These are phyloP conservation scores for Cordyceps farinosa DNA, from an alignment of 2,329 filamentous ascomycete species.

Conservation along the genomic window DNA sequence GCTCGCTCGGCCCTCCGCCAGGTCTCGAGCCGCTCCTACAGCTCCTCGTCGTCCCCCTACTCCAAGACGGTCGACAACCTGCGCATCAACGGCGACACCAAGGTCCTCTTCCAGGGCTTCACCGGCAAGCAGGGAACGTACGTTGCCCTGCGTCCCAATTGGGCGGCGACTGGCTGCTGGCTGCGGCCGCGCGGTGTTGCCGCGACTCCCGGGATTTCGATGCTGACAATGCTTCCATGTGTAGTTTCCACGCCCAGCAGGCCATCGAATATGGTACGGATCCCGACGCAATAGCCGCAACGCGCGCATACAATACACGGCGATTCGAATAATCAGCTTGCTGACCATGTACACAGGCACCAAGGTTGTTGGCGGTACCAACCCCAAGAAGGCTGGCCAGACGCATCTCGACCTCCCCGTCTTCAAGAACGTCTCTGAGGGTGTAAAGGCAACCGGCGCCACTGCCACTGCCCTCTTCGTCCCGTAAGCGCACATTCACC, in stretches of 20 bases:
- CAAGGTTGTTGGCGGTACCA: slow-evolving; percentile 95
- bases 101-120: slow-evolving; percentile 95
- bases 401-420: slow-evolving; percentile 89
- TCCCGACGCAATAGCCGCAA: neutral
- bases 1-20: slow-evolving; percentile 66
- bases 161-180: neutral
- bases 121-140: slow-evolving; percentile 95
- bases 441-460: slow-evolving; percentile 84
- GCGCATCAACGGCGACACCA: slow-evolving; percentile 87
- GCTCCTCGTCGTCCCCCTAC: slow-evolving; percentile 67
- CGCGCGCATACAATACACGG: neutral
- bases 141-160: slow-evolving; percentile 35
- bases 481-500: slow-evolving; percentile 56
- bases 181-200: neutral
- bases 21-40: slow-evolving; percentile 66
- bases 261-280: slow-evolving; percentile 93
- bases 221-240: neutral
- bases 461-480: slow-evolving; percentile 95
- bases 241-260: slow-evolving; percentile 93
- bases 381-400: slow-evolving; percentile 95
- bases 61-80: slow-evolving; percentile 76
- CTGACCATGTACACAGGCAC: slow-evolving; percentile 59
- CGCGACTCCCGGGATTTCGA: neutral
- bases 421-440: slow-evolving; percentile 84
- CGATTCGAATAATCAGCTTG: neutral